A percentile compares a stretch with the other conserved stretches of the same genome.
Conservation (phyloP, 2,329 filamentous ascomycete genomes). For the Cladosporium sp. region DNA sequence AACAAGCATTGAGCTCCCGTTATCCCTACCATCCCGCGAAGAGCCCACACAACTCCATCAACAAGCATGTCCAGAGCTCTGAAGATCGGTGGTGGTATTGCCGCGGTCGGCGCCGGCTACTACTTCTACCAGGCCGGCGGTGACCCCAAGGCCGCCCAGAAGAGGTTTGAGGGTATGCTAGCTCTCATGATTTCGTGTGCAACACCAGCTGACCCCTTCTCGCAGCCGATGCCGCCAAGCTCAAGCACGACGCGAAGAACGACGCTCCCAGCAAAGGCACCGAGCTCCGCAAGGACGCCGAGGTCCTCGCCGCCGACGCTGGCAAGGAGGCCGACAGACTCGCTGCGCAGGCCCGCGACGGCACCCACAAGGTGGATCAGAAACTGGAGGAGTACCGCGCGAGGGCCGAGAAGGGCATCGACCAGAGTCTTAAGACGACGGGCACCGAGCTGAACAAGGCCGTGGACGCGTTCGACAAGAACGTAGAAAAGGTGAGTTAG, state of each 20-base stretch:
- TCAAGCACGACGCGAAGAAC: conserved; percentile 59
- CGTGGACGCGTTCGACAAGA: conserved; percentile 74
- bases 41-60: neutral
- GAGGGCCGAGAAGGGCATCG: conserved; percentile 54
- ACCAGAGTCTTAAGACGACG: conserved; percentile 60
- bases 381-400: conserved; percentile 18
- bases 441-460: conserved; percentile 44
- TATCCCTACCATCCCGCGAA: no score
- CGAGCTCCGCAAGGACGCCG: conserved; percentile 58
- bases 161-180: conserved; percentile 68
- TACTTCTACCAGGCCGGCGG: conserved; percentile 88
- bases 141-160: conserved; percentile 72
- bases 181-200: neutral
- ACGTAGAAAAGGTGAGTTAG: conserved; percentile 47
- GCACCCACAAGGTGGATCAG: conserved; percentile 18
- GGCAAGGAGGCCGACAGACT: conserved; percentile 48
- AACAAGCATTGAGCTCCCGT: neutral
- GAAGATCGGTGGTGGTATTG: conserved; percentile 47
- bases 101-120: conserved; percentile 66
- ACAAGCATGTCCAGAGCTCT: conserved; percentile 11
- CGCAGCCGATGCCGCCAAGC: conserved; percentile 68
- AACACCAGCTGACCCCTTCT: neutral
- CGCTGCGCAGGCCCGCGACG: conserved; percentile 22
- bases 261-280: conserved; percentile 58
- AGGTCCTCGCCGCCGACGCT: conserved; percentile 41